phyloP scores from a whole-genome alignment of 257 asterid species.

The Jacaranda mimosifolia region DNA sequence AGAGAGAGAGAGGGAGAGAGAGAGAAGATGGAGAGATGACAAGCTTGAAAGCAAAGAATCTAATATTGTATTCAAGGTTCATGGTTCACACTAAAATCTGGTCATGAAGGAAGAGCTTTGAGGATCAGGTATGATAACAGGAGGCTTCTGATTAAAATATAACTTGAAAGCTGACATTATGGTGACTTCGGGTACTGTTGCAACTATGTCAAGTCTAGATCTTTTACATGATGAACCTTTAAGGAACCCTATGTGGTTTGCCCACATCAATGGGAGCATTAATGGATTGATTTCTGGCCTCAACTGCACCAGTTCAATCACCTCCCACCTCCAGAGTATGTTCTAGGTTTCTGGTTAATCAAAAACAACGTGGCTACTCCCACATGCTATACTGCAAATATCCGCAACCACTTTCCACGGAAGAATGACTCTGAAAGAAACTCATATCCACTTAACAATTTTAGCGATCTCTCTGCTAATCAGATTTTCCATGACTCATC shows the following conservation, averaged over 20 bases:
- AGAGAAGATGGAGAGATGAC: too few species aligned
- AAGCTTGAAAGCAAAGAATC: background rate
- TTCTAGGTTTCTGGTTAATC: slow-evolving; percentile 5
- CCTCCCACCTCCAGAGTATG: background rate
- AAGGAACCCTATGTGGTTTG: background rate
- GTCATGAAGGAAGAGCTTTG: background rate
- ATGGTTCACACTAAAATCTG: background rate
- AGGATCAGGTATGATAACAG: background rate
- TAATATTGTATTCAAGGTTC: background rate
- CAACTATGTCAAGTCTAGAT: too few species aligned
- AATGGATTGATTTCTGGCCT: background rate
- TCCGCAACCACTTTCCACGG: background rate
- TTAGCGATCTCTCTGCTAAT: background rate
- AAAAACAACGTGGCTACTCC: slow-evolving; percentile 6
- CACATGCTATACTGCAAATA: background rate
- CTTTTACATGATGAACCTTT: background rate
- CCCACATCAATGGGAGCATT: background rate
- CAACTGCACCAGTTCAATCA: background rate
- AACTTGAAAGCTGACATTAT: too few species aligned
- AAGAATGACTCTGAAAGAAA: slow-evolving; percentile 7
- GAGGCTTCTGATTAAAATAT: too few species aligned
- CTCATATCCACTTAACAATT: background rate
- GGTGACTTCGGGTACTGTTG: too few species aligned
- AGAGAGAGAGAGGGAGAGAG: background rate
- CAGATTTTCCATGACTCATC: background rate